A percentile compares a stretch with the other conserved stretches of the same genome.
Evolutionary conservation across 345 rosid species (phyloP).

Genomic region (Pistacia integerrima): DNA sequence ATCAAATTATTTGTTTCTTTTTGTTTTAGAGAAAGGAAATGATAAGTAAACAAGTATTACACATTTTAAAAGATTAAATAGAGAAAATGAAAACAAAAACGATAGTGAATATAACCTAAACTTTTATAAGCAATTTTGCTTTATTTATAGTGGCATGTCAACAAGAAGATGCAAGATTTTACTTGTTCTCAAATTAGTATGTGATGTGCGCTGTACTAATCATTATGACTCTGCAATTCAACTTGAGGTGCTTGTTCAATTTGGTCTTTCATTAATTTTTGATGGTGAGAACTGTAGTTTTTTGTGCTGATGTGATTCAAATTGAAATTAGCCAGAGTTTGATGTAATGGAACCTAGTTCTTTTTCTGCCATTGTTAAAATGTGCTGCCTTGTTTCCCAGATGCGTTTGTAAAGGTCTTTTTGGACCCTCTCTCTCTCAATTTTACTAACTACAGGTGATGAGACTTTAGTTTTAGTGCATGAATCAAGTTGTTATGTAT

Average conservation of each 20-base stretch:
- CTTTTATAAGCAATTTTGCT: neutral
- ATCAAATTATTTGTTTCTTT: too few relatives aligned
- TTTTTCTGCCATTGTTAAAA: constrained; percentile 2
- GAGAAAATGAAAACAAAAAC: too few relatives aligned
- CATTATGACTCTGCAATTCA: neutral
- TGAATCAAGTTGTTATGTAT: neutral
- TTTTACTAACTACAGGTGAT: neutral
- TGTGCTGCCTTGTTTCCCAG: neutral
- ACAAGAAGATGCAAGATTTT: neutral
- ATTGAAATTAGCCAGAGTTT: neutral
- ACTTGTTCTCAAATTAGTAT: neutral
- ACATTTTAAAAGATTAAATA: too few relatives aligned
- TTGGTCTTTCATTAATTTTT: neutral
- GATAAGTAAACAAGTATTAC: too few relatives aligned
- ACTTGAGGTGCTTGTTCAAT: neutral
- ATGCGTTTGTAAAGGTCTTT: neutral
- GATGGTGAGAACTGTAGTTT: neutral
- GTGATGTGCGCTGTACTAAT: neutral
- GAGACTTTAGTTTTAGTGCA: neutral
- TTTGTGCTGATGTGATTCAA: neutral
- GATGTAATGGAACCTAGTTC: neutral
- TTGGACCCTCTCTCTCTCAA: neutral
- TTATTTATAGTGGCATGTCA: neutral
- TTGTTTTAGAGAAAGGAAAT: too few relatives aligned
- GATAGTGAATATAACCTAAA: neutral